These are phyloP conservation scores for Sclerotiophoma versabilis DNA, from an alignment of 2,329 filamentous ascomycete species.

Conservation along the genomic window DNA sequence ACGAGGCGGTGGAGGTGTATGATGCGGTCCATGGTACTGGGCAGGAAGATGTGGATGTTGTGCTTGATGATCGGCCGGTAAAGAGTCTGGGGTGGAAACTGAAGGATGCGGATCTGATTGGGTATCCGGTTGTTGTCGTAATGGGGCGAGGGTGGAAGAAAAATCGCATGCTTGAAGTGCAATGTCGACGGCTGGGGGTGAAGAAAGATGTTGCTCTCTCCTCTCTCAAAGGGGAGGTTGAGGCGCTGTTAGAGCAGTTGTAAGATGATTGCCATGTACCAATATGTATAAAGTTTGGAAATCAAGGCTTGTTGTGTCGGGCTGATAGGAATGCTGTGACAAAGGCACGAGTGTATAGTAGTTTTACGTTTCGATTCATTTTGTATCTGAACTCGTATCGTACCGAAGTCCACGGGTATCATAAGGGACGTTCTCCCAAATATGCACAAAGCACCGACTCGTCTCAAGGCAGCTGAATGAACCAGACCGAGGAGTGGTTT, in stretches of 20 bases:
- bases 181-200: constrained; percentile 73
- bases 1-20: constrained; percentile 66
- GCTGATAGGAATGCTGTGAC: neutral
- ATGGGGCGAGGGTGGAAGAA: constrained; percentile 63
- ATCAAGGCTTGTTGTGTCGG: neutral
- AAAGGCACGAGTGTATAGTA: constrained; percentile 2
- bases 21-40: constrained; percentile 59
- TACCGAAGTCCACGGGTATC: constrained; percentile 31
- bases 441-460: constrained; percentile 27
- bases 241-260: constrained; percentile 28
- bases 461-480: constrained; percentile 10
- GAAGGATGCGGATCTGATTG: constrained; percentile 85
- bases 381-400: constrained; percentile 25
- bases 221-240: constrained; percentile 55
- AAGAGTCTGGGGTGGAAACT: constrained; percentile 82
- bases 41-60: constrained; percentile 27
- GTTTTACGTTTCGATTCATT: constrained; percentile 30
- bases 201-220: constrained; percentile 65
- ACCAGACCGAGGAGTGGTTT: constrained; percentile 16
- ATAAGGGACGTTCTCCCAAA: constrained; percentile 27
- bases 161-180: constrained; percentile 69
- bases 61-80: constrained; percentile 53
- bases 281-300: neutral
- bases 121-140: constrained; percentile 84
- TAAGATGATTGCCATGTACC: constrained; percentile 1